Conservation (phyloP, 2,329 filamentous ascomycete genomes). For the Fonsecaea monophora region DNA sequence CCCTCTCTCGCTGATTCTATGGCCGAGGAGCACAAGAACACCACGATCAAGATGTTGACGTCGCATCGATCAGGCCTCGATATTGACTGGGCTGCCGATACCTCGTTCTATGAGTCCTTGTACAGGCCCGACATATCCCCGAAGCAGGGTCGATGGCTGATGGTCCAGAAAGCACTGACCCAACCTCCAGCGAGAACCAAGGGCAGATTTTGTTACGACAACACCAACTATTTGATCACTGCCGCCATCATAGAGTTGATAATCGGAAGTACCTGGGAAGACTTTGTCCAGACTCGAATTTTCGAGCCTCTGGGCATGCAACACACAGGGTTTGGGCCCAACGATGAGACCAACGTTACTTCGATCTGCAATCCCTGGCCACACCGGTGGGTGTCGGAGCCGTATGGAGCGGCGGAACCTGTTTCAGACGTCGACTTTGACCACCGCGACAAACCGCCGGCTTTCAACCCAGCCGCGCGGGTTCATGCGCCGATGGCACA, state of each 20-base stretch:
- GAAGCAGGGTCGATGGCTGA: background rate
- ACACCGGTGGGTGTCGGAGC: background rate
- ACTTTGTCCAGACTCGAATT: background rate
- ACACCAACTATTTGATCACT: conserved; percentile 21
- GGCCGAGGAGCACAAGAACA: background rate
- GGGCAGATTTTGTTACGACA: conserved; percentile 17
- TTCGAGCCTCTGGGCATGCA: conserved; percentile 13
- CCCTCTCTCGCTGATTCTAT: conserved; percentile 10
- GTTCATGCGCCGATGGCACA: conserved; percentile 4
- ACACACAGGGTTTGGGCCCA: conserved; percentile 8
- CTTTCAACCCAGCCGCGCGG: conserved; percentile 6
- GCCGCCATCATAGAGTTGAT: conserved; percentile 12
- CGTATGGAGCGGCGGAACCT: background rate
- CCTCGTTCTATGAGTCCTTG: conserved; percentile 1
- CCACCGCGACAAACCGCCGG: conserved; percentile 10
- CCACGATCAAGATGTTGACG: conserved; percentile 12
- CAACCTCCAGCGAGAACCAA: background rate
- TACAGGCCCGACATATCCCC: conserved; percentile 6
- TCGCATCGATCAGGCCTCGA: conserved; percentile 12
- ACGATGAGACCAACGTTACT: background rate
- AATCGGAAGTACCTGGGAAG: background rate
- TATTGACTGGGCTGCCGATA: conserved; percentile 7
- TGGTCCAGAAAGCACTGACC: background rate
- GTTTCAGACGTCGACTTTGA: background rate
- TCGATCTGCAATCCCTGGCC: conserved; percentile 21